phyloP scores from a whole-genome alignment of 441 rosid genomes.

The Kokia cookei region DNA sequence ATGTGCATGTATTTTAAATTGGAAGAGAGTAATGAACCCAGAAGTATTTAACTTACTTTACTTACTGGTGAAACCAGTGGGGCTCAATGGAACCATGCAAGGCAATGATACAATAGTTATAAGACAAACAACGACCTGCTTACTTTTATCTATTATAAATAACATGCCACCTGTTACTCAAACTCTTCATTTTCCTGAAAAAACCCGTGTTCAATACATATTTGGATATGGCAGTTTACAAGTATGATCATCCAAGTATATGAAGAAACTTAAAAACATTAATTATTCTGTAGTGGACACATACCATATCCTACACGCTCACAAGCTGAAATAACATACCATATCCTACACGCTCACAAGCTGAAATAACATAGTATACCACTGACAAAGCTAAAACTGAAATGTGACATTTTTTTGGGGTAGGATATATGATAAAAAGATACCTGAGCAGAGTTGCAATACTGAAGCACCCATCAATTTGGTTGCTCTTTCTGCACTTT shows the following conservation, averaged over 20 bases:
- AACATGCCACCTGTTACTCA: background rate
- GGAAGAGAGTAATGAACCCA: background rate
- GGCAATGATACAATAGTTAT: background rate
- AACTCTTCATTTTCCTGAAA: background rate
- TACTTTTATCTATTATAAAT: background rate
- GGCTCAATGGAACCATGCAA: background rate
- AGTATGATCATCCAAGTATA: background rate
- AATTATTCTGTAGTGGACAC: background rate
- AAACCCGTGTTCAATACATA: background rate
- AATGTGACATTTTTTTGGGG: background rate
- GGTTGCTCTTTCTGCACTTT: conserved; percentile 71
- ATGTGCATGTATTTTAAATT: background rate
- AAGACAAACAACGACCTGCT: background rate
- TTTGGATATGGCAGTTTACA: background rate
- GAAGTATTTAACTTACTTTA: background rate
- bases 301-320: background rate
- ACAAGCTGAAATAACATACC: background rate
- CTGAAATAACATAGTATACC: background rate
- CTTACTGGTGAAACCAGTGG: background rate
- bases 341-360: background rate
- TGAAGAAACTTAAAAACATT: background rate
- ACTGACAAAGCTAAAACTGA: background rate
- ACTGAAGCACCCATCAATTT: conserved; percentile 77
- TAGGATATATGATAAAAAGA: background rate
- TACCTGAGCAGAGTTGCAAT: conserved; percentile 58